Conservation (phyloP, 1,284 basidiomycete genomes). For the Erythrobasidium hasegawianum region DNA sequence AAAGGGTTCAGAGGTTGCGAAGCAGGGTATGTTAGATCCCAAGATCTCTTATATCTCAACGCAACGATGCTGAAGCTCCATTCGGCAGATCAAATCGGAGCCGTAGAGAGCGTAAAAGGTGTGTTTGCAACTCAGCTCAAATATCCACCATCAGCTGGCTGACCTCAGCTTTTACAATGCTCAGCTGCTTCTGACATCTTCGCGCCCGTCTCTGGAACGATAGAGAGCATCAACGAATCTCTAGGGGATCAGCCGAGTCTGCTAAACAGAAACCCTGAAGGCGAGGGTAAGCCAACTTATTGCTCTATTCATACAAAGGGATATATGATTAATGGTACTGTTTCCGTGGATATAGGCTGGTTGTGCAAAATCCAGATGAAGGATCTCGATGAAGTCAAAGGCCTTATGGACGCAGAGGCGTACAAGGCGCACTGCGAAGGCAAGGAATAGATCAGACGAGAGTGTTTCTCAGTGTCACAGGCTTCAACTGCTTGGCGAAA, state of each 20-base stretch:
- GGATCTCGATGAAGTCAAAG: slow-evolving; percentile 70
- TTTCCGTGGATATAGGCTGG: slow-evolving; percentile 72
- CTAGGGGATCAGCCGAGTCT: slow-evolving; percentile 70
- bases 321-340: too few relatives aligned
- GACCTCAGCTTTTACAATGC: too few relatives aligned
- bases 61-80: background rate
- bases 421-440: slow-evolving; percentile 72
- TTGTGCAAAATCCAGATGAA: slow-evolving; percentile 87
- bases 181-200: slow-evolving; percentile 56
- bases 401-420: slow-evolving; percentile 67
- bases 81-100: slow-evolving; percentile 76
- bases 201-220: slow-evolving; percentile 81
- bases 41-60: background rate
- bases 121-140: too few relatives aligned
- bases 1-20: slow-evolving; percentile 63
- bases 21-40: slow-evolving; percentile 63
- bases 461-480: background rate
- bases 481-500: background rate
- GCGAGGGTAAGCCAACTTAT: slow-evolving; percentile 77
- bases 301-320: too few relatives aligned
- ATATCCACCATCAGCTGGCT: too few relatives aligned
- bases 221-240: slow-evolving; percentile 73
- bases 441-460: slow-evolving; percentile 22
- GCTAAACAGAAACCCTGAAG: slow-evolving; percentile 84
- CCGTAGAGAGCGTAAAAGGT: slow-evolving; percentile 93